phyloP scores from a whole-genome alignment of 352 stramenopile species.

The Phytophthora vignae region DNA sequence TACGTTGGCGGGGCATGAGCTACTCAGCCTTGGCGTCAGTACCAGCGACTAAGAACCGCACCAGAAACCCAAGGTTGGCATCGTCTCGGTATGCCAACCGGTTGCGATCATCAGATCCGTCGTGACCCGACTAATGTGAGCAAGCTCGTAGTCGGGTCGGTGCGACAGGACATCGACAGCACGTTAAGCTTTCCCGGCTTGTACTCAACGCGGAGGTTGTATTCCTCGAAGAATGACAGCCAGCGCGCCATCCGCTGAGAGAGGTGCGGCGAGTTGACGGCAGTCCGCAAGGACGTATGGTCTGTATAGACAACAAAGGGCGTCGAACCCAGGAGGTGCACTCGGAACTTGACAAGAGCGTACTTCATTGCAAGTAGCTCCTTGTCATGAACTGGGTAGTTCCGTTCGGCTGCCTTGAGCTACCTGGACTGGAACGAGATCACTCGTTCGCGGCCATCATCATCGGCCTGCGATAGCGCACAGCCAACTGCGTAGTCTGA shows the following conservation, averaged over 20 bases:
- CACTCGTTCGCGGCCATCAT: background rate
- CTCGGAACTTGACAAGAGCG: no score
- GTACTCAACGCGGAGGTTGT: conserved; percentile 29
- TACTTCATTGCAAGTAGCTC: no score
- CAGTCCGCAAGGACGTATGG: no score
- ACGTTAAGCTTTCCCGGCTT: conserved; percentile 6
- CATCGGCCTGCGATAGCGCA: background rate
- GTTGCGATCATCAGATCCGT: conserved; percentile 6
- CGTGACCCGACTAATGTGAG: conserved; percentile 1
- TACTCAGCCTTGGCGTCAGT: background rate
- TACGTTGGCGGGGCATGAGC: background rate
- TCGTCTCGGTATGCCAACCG: conserved; percentile 4
- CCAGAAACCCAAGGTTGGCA: background rate
- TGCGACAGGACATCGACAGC: background rate
- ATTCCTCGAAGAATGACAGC: conserved; percentile 34
- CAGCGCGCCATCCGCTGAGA: conserved; percentile 21
- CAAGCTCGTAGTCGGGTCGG: background rate
- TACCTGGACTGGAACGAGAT: background rate
- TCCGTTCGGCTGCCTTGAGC: no score
- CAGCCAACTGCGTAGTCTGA: background rate
- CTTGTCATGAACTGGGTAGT: no score
- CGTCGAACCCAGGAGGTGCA: no score
- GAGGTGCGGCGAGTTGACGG: no score
- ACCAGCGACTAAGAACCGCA: background rate
- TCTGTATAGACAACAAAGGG: no score